These are phyloP conservation scores for Rutstroemia sp. DNA, from an alignment of 2,329 filamentous ascomycete species.

Conservation along the genomic window DNA sequence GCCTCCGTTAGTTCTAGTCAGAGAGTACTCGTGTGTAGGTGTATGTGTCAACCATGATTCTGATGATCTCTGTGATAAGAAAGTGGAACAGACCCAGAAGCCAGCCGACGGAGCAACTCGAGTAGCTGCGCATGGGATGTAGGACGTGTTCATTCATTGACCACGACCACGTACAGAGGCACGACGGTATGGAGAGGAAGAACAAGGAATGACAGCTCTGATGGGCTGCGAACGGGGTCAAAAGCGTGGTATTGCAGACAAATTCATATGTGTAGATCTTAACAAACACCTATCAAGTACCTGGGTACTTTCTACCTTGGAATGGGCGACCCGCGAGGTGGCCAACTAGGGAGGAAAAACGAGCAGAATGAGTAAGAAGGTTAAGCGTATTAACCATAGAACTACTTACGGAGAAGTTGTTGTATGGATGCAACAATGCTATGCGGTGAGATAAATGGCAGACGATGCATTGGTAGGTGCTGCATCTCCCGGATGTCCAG, in stretches of 20 bases:
- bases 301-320: neutral
- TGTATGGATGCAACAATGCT: neutral
- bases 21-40: neutral
- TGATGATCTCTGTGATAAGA: neutral
- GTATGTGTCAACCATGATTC: neutral
- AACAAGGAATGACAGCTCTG: neutral
- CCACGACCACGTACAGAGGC: neutral
- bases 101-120: neutral
- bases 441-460: neutral
- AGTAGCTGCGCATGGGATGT: neutral
- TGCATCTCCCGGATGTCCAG: neutral
- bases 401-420: neutral
- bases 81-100: neutral
- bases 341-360: neutral
- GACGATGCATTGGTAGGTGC: neutral
- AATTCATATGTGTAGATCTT: neutral
- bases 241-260: neutral
- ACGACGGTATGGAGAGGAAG: neutral
- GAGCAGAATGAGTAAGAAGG: neutral
- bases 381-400: neutral
- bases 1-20: neutral
- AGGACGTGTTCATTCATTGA: neutral
- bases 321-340: neutral
- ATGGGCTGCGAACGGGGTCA: neutral
- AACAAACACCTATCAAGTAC: neutral